Evolutionary conservation across 495 filamentous ascomycete species (phyloP).

Genomic region (Jackrogersella minutella): DNA sequence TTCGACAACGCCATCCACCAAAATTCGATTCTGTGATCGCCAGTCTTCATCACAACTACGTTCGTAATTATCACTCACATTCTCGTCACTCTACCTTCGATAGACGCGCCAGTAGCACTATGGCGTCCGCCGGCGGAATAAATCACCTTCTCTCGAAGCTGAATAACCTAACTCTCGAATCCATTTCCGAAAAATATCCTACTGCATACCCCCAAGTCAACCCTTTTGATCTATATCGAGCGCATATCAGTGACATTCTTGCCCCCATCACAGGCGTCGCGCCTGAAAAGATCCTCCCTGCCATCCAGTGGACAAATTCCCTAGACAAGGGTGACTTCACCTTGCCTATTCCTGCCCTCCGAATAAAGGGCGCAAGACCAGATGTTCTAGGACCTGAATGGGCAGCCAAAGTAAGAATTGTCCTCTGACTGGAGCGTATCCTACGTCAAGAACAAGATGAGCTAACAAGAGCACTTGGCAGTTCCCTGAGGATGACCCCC

Average conservation of each 20-base stretch:
- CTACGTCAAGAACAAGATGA: neutral
- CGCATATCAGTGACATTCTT: slow-evolving; percentile 79
- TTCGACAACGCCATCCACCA: neutral
- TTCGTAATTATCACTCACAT: slow-evolving; percentile 5
- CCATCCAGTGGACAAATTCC: slow-evolving; percentile 80
- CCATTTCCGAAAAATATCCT: slow-evolving; percentile 56
- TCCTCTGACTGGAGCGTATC: neutral
- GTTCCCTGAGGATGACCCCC: slow-evolving; percentile 77
- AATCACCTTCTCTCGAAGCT: slow-evolving; percentile 51
- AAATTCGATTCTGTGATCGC: slow-evolving; percentile 18
- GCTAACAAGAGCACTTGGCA: slow-evolving; percentile 38
- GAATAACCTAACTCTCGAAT: slow-evolving; percentile 50
- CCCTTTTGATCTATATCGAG: slow-evolving; percentile 86
- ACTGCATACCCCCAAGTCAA: slow-evolving; percentile 74
- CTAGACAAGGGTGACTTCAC: slow-evolving; percentile 91
- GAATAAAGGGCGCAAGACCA: slow-evolving; percentile 84
- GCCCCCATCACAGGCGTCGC: slow-evolving; percentile 78
- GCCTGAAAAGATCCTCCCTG: slow-evolving; percentile 75
- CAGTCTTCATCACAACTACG: slow-evolving; percentile 11
- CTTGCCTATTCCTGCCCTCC: slow-evolving; percentile 79
- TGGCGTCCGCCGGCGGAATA: slow-evolving; percentile 41
- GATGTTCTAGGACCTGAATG: slow-evolving; percentile 74
- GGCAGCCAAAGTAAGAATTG: slow-evolving; percentile 64
- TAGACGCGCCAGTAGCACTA: slow-evolving; percentile 38
- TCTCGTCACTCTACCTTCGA: slow-evolving; percentile 13